These are phyloP conservation scores for Blastomyces gilchristii DNA, from an alignment of 2,329 filamentous ascomycete species.

Conservation along the genomic window DNA sequence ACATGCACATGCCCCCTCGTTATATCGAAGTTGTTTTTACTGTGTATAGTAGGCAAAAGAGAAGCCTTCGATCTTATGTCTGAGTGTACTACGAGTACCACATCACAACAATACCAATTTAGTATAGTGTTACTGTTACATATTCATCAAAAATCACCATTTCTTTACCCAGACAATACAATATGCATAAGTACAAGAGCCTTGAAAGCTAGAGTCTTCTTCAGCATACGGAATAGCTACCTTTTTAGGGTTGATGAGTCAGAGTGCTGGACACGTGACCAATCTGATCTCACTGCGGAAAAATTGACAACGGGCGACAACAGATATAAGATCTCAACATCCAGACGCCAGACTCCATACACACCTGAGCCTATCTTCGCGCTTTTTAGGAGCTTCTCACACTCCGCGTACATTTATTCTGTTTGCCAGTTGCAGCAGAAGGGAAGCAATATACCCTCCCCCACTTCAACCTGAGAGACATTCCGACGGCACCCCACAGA, in stretches of 20 bases:
- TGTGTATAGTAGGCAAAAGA: not conserved
- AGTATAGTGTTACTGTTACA: too few relatives aligned
- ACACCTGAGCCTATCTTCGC: not conserved
- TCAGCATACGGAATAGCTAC: too few relatives aligned
- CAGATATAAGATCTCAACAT: not conserved
- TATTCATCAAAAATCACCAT: too few relatives aligned
- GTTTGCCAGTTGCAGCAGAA: not conserved
- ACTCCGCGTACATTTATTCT: not conserved
- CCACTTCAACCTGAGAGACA: not conserved
- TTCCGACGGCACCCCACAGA: not conserved
- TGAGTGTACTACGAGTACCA: too few relatives aligned
- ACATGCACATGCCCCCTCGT: too few relatives aligned
- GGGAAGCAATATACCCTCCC: not conserved
- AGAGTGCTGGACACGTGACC: not conserved
- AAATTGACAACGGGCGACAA: not conserved
- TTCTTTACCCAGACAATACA: too few relatives aligned
- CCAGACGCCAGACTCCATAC: not conserved
- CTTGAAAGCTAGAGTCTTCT: too few relatives aligned
- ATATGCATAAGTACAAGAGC: too few relatives aligned
- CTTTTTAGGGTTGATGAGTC: constrained; percentile 2
- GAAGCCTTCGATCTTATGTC: not conserved
- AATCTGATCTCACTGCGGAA: not conserved
- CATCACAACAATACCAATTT: not conserved
- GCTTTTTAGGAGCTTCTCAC: not conserved
- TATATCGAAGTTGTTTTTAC: not conserved